phyloP scores from a whole-genome alignment of 1,284 basidiomycete species.

The Leccinum angustisporum region DNA sequence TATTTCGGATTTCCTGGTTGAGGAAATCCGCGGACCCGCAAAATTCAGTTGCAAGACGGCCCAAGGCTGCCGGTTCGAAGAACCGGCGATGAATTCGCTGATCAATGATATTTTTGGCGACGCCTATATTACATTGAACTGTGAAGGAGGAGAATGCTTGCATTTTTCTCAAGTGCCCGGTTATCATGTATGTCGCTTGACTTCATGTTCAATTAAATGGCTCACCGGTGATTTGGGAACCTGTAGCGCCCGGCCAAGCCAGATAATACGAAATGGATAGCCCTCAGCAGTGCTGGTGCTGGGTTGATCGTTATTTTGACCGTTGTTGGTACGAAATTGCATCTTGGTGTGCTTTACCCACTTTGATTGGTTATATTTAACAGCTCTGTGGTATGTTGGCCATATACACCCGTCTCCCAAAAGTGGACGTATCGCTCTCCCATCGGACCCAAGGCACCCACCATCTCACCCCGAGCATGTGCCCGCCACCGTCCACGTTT shows the following conservation, averaged over 20 bases:
- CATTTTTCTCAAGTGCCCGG: conserved; percentile 94
- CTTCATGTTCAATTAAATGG: not conserved
- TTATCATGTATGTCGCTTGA: conserved; percentile 58
- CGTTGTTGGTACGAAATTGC: conserved; percentile 45
- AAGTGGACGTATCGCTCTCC: conserved; percentile 66
- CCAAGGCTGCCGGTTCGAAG: conserved; percentile 83
- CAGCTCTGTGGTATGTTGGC: conserved; percentile 90
- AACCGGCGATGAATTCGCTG: conserved; percentile 94
- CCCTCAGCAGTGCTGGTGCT: conserved; percentile 79
- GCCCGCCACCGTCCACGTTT: conserved; percentile 89
- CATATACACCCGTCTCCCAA: conserved; percentile 60
- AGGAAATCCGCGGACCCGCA: conserved; percentile 91
- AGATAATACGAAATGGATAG: conserved; percentile 80
- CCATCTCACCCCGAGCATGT: conserved; percentile 71
- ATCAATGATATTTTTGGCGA: conserved; percentile 96
- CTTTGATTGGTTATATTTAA: not conserved
- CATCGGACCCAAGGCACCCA: conserved; percentile 31
- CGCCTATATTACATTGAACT: conserved; percentile 83
- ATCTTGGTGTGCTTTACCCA: not conserved
- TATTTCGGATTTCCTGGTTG: conserved; percentile 89
- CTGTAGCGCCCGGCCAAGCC: conserved; percentile 70
- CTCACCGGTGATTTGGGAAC: not conserved
- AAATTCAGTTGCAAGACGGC: conserved; percentile 81
- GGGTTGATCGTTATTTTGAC: conserved; percentile 64
- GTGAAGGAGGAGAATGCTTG: conserved; percentile 90